A percentile compares a stretch with the other conserved stretches of the same genome.
Evolutionary conservation across 768 basidiomycete genomes (phyloP).

Genomic region (Filobasidium wieringae): DNA sequence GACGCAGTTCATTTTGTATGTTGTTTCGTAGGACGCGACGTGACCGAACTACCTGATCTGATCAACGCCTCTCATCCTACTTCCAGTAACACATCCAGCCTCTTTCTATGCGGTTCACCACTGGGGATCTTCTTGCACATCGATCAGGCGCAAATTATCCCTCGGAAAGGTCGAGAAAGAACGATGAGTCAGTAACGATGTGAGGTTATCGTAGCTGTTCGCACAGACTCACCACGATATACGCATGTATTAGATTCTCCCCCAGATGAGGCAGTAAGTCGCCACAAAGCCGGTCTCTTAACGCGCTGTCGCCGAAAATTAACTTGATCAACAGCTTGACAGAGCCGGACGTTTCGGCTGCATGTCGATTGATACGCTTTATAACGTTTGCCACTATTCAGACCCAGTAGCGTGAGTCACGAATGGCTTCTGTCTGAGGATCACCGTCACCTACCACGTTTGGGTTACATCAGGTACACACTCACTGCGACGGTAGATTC

Average conservation of each 20-base stretch:
- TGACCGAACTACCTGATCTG: no score
- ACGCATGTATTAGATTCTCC: slow-evolving; percentile 34
- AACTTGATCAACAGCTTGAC: slow-evolving; percentile 34
- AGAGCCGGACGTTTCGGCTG: slow-evolving; percentile 43
- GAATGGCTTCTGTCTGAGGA: background rate
- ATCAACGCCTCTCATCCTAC: no score
- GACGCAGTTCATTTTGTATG: slow-evolving; percentile 38
- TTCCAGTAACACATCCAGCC: slow-evolving; percentile 32
- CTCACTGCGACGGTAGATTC: slow-evolving; percentile 44
- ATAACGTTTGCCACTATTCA: slow-evolving; percentile 43
- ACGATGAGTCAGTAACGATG: slow-evolving; percentile 32
- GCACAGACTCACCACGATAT: background rate
- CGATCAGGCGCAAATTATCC: slow-evolving; percentile 43
- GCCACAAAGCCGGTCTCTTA: background rate
- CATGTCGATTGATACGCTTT: slow-evolving; percentile 41
- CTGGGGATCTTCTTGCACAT: slow-evolving; percentile 43
- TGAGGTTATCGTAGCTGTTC: background rate
- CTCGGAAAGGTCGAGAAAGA: slow-evolving; percentile 41
- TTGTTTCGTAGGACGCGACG: background rate
- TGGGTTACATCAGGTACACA: slow-evolving; percentile 31
- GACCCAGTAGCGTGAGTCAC: slow-evolving; percentile 41
- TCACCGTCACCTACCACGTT: background rate
- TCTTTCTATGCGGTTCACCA: slow-evolving; percentile 43
- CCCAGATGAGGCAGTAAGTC: slow-evolving; percentile 41
- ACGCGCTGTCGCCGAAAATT: background rate